phyloP scores from a whole-genome alignment of 1,284 basidiomycete genomes.

The Binderoboletus segoi region DNA sequence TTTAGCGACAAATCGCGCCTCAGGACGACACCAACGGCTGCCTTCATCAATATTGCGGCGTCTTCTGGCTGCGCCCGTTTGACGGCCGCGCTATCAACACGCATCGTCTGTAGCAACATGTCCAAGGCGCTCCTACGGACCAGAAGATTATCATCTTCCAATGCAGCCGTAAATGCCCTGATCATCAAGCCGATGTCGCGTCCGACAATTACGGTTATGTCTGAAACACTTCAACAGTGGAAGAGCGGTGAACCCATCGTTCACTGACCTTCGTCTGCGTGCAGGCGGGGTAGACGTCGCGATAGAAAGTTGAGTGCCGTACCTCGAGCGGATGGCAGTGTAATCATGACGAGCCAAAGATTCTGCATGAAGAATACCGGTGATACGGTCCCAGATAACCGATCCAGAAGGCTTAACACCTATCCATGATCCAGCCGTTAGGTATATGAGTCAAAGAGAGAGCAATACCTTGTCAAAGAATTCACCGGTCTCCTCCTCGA shows the following conservation, averaged over 20 bases:
- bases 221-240: constrained; percentile 40
- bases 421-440: constrained; percentile 36
- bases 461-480: constrained; percentile 87
- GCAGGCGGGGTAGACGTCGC: constrained; percentile 72
- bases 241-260: background rate
- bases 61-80: constrained; percentile 68
- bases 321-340: constrained; percentile 83
- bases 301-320: constrained; percentile 88
- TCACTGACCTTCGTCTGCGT: constrained; percentile 65
- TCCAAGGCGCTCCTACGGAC: constrained; percentile 85
- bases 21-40: constrained; percentile 82
- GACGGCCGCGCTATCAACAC: constrained; percentile 71
- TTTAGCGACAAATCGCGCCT: constrained; percentile 93
- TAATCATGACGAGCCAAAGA: constrained; percentile 92
- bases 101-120: constrained; percentile 74
- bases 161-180: constrained; percentile 83
- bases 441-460: background rate
- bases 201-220: constrained; percentile 75
- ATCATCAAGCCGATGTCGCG: constrained; percentile 92
- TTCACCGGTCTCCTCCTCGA: constrained; percentile 96
- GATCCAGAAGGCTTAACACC: constrained; percentile 85
- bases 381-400: constrained; percentile 80
- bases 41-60: constrained; percentile 75
- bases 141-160: constrained; percentile 89
- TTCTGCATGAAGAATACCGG: constrained; percentile 93